Conservation (phyloP, 2,329 filamentous ascomycete species). For the Rhynchosporium secalis region DNA sequence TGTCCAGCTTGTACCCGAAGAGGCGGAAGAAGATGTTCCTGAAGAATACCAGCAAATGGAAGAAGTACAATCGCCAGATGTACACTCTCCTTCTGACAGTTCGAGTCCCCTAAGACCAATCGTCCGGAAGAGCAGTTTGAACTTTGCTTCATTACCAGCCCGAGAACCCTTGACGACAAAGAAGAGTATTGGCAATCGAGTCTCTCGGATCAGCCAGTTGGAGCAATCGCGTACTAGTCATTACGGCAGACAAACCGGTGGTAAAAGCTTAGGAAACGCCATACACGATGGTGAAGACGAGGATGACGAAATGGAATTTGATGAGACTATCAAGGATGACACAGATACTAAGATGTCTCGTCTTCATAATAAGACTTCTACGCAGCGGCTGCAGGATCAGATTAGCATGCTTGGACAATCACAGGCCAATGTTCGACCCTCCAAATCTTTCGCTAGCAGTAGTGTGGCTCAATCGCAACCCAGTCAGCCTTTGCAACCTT, state of each 20-base stretch:
- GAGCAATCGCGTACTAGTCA: constrained; percentile 74
- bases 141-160: constrained; percentile 88
- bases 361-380: constrained; percentile 83
- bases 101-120: constrained; percentile 75
- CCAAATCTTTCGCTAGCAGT: constrained; percentile 38
- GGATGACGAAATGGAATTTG: constrained; percentile 56
- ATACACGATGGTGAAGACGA: constrained; percentile 46
- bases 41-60: constrained; percentile 43
- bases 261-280: constrained; percentile 64
- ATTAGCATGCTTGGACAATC: constrained; percentile 73
- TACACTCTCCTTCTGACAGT: constrained; percentile 60
- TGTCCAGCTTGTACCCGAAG: constrained; percentile 11
- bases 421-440: constrained; percentile 40
- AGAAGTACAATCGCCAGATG: constrained; percentile 44
- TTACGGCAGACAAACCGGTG: constrained; percentile 70
- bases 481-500: constrained; percentile 26
- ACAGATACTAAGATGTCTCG: constrained; percentile 52
- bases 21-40: constrained; percentile 3
- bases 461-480: constrained; percentile 26
- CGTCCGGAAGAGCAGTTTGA: constrained; percentile 89
- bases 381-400: constrained; percentile 86
- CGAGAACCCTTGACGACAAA: constrained; percentile 83
- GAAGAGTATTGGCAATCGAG: constrained; percentile 74
- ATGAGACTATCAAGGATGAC: constrained; percentile 40
- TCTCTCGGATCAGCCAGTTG: constrained; percentile 76